Base-by-base conservation (phyloP, 1,284 basidiomycete species). In the Ganoderma resinaceum region DNA sequence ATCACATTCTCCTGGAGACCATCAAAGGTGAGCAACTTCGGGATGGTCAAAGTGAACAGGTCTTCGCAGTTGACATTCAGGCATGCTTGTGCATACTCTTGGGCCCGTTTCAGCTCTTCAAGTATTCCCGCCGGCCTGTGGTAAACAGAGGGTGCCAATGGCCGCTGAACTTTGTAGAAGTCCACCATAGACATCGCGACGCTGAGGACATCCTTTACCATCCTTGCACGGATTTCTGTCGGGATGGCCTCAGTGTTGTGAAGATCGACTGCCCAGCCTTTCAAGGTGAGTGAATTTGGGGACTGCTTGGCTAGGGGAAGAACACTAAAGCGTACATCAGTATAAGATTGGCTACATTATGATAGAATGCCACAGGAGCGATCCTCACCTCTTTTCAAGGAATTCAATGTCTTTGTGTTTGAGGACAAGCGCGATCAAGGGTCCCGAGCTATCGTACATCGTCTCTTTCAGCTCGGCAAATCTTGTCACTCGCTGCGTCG, bases 181-280 rank as follows among this genome's bases (percentile, higher is more conserved):
- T 69, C 62, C 35, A 66, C 33, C 16, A 43, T 58, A 18, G 55
- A 6, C 14, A 66, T 49, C 16, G 61, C 62, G 7, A 40, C 35
- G n/a, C 26, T 18, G 11, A 69, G 31, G 31, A 66, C n/a, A 9
- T 66, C 68, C 49, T 31, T 59, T 7, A 60, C 42, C 20, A 66
- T 61, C 2, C 61, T 40, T 26, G 18, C 12, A 3, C 65, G 61
- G 20, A 26, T 26, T 1, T 66, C 68, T 3, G 43, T 29, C 12
- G 57, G 58, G 37, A 66, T 55, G 57, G 20, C 20, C 29, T 18
- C 18, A 12, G 42, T 20, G 46, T 14, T 29, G 29, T 38, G 42
- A 40, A 58, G 2, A 14, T 26, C n/a, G 11, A 5, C 14, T 11
- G 46, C 46, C 46, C 46, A 49, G 20, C 46, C 9, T 20, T 49